phyloP scores from a whole-genome alignment of 352 stramenopile genomes.

The Pythium phragmitis region DNA sequence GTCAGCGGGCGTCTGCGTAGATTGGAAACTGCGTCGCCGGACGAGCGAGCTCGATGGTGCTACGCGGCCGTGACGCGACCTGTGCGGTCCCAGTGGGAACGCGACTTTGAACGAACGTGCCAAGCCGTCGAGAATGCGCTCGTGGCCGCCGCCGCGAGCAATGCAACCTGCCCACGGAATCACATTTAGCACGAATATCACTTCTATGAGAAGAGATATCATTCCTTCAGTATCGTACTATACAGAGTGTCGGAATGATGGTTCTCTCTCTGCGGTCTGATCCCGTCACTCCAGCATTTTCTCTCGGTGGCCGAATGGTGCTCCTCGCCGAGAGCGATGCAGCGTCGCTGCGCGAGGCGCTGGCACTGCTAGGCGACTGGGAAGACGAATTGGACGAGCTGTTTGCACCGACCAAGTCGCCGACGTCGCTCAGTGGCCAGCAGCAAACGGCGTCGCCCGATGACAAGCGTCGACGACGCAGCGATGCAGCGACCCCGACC shows the following conservation, averaged over 20 bases:
- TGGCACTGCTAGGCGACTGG: slow-evolving; percentile 6
- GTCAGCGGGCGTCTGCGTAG: not conserved
- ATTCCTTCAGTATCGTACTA: not conserved
- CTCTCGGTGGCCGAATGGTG: too few species aligned
- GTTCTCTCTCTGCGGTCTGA: not conserved
- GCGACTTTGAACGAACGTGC: not conserved
- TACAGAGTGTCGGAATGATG: not conserved
- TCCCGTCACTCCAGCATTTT: not conserved
- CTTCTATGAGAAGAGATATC: not conserved
- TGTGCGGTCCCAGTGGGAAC: slow-evolving; percentile 8
- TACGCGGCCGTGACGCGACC: not conserved
- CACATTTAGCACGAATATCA: too few species aligned
- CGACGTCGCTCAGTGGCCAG: not conserved
- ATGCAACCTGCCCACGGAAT: too few species aligned
- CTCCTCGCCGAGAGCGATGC: not conserved
- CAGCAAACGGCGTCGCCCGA: not conserved
- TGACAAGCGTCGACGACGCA: not conserved
- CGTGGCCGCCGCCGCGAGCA: not conserved
- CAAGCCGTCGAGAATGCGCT: slow-evolving; percentile 12
- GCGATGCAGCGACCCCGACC: not conserved
- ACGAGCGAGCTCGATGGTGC: slow-evolving; percentile 11
- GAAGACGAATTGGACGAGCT: slow-evolving; percentile 3
- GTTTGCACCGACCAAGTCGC: not conserved
- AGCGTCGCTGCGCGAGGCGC: slow-evolving; percentile 5
- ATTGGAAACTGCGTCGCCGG: not conserved